Percentiles rank a stretch among this genome's conserved stretches.
Evolutionary conservation across 176 grass and related monocot species (phyloP).

Genomic region (Panicum miliaceum): DNA sequence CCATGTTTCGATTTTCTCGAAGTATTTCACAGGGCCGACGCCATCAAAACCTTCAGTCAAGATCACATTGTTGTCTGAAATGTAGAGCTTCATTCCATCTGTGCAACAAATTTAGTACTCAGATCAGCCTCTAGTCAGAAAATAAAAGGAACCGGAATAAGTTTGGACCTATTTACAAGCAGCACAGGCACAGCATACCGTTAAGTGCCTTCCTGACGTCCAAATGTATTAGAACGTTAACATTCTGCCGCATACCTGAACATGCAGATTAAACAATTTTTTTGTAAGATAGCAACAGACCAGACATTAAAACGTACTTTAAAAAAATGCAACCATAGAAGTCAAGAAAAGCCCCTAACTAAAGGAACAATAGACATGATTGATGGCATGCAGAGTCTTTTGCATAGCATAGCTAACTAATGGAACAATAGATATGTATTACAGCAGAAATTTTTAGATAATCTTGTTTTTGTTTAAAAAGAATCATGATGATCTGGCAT

Average conservation of each 20-base stretch:
- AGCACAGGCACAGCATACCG: conserved; percentile 46
- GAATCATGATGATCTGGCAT: background rate
- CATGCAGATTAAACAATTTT: background rate
- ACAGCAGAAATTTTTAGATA: background rate
- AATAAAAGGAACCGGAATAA: background rate
- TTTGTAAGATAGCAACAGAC: background rate
- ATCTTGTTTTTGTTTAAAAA: background rate
- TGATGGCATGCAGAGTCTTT: too few species aligned
- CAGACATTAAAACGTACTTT: background rate
- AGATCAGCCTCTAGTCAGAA: background rate
- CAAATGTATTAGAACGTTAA: conserved; percentile 88
- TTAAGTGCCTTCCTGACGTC: conserved; percentile 73
- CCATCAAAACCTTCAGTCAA: conserved; percentile 78
- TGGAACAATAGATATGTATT: background rate
- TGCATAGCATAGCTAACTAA: too few species aligned
- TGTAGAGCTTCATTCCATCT: conserved; percentile 87
- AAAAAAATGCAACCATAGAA: background rate
- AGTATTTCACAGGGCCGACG: conserved; percentile 67
- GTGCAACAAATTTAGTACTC: background rate
- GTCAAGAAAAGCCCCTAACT: background rate
- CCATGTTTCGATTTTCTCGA: conserved; percentile 84
- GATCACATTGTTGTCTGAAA: conserved; percentile 87
- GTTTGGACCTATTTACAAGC: background rate
- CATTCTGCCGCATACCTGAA: conserved; percentile 72
- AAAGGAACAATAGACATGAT: background rate